Evolutionary conservation across 495 filamentous ascomycete genomes (phyloP).

Genomic region (Penicillium macrosclerotiorum): DNA sequence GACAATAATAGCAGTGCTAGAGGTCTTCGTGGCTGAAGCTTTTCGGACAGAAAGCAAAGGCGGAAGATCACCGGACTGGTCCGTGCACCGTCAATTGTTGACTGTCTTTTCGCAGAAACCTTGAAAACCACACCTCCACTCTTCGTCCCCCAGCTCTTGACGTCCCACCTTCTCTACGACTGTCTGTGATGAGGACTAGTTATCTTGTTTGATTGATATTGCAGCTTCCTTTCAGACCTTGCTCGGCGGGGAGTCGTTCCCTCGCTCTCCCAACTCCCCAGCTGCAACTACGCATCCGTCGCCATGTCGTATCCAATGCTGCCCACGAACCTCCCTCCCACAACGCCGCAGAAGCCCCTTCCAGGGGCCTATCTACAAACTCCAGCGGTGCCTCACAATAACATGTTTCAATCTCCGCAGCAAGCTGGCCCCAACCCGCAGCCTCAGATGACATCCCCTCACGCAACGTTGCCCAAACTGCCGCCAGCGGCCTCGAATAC

Average conservation of each 20-base stretch:
- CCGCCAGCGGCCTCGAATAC: conserved; percentile 34
- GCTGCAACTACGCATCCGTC: conserved; percentile 17
- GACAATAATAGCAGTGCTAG: background rate
- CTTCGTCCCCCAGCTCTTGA: conserved; percentile 5
- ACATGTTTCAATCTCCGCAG: conserved; percentile 3
- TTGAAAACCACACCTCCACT: conserved; percentile 18
- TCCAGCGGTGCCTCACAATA: conserved; percentile 44
- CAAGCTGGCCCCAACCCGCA: conserved; percentile 26
- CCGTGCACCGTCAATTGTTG: conserved; percentile 29
- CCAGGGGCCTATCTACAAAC: conserved; percentile 75
- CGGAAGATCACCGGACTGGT: conserved; percentile 25
- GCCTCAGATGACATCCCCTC: conserved; percentile 15
- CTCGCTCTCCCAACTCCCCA: conserved; percentile 17
- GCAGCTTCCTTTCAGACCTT: conserved; percentile 21
- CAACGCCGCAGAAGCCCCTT: conserved; percentile 63
- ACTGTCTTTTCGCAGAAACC: conserved; percentile 29
- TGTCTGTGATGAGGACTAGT: conserved; percentile 7
- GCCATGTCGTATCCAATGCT: conserved; percentile 61
- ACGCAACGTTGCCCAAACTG: conserved; percentile 35
- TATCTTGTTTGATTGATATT: conserved; percentile 11
- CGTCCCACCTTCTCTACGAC: conserved; percentile 3
- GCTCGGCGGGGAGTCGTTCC: conserved; percentile 30
- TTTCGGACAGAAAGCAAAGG: conserved; percentile 14
- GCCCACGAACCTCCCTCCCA: conserved; percentile 29
- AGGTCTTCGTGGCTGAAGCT: background rate